Evolutionary conservation across 2,329 filamentous ascomycete species (phyloP).

Genomic region (Aspergillus melleus): DNA sequence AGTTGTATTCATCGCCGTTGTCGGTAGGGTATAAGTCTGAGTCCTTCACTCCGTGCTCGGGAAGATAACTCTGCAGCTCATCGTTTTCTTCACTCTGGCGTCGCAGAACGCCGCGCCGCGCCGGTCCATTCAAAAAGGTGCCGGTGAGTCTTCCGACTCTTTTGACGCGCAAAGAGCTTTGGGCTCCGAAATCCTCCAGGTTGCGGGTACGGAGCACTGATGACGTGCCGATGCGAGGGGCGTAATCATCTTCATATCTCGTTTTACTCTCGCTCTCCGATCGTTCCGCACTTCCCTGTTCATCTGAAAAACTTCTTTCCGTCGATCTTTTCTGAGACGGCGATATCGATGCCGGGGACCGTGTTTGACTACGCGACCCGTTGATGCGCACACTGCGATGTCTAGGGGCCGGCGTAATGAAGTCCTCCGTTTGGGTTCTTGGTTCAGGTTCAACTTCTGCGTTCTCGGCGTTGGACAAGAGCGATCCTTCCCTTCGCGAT

Average conservation of each 20-base stretch:
- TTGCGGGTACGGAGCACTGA: slow-evolving; percentile 44
- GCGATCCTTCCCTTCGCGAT: slow-evolving; percentile 40
- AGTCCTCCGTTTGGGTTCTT: slow-evolving; percentile 32
- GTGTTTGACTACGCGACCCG: slow-evolving; percentile 42
- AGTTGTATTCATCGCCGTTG: slow-evolving; percentile 27
- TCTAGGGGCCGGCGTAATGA: slow-evolving; percentile 49
- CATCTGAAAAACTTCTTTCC: slow-evolving; percentile 29
- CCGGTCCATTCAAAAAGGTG: slow-evolving; percentile 76
- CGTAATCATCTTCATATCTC: slow-evolving; percentile 36
- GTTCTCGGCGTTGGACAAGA: slow-evolving; percentile 37
- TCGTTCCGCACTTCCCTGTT: slow-evolving; percentile 35
- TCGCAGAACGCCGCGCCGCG: slow-evolving; percentile 67
- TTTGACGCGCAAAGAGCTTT: slow-evolving; percentile 76
- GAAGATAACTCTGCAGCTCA: slow-evolving; percentile 32
- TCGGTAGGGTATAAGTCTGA: slow-evolving; percentile 29
- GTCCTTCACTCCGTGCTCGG: slow-evolving; percentile 30
- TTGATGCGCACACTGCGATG: slow-evolving; percentile 45
- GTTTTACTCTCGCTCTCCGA: slow-evolving; percentile 34
- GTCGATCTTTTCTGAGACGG: slow-evolving; percentile 35
- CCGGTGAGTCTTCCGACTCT: slow-evolving; percentile 73
- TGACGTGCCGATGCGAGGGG: slow-evolving; percentile 32
- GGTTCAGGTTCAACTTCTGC: slow-evolving; percentile 24
- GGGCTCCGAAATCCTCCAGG: slow-evolving; percentile 65
- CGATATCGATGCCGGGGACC: slow-evolving; percentile 41
- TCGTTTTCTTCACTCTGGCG: slow-evolving; percentile 66